phyloP scores from a whole-genome alignment of 2,329 filamentous ascomycete species.

The Calonectria pteridis region DNA sequence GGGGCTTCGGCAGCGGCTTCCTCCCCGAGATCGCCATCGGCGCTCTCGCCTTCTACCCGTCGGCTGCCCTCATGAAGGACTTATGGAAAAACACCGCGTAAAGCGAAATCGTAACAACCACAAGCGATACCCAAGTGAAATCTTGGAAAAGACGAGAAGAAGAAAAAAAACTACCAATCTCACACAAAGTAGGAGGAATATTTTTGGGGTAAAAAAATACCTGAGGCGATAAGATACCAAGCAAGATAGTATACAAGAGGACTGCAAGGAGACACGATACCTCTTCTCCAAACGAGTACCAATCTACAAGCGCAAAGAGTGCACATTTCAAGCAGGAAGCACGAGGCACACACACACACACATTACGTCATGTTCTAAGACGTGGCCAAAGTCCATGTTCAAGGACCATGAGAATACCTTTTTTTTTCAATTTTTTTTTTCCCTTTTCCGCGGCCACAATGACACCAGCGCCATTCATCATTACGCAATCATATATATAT shows the following conservation, averaged over 20 bases:
- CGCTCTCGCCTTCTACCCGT: conserved; percentile 59
- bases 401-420: background rate
- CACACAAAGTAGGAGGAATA: background rate
- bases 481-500: conserved; percentile 20
- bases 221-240: background rate
- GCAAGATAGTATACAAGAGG: conserved; percentile 3
- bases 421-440: conserved; percentile 10
- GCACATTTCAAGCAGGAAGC: conserved; percentile 6
- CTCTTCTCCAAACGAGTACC: background rate
- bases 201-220: background rate
- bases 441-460: conserved; percentile 12
- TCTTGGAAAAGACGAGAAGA: background rate
- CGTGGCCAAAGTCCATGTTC: background rate
- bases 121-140: background rate
- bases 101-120: background rate
- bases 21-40: conserved; percentile 57
- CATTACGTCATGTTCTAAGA: background rate
- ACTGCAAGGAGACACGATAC: background rate
- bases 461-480: conserved; percentile 1
- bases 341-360: background rate
- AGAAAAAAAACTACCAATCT: background rate
- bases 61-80: conserved; percentile 58
- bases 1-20: conserved; percentile 76
- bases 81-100: conserved; percentile 57
- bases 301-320: background rate